phyloP scores from a whole-genome alignment of 1,284 basidiomycete species.

The Thelephora terrestris region DNA sequence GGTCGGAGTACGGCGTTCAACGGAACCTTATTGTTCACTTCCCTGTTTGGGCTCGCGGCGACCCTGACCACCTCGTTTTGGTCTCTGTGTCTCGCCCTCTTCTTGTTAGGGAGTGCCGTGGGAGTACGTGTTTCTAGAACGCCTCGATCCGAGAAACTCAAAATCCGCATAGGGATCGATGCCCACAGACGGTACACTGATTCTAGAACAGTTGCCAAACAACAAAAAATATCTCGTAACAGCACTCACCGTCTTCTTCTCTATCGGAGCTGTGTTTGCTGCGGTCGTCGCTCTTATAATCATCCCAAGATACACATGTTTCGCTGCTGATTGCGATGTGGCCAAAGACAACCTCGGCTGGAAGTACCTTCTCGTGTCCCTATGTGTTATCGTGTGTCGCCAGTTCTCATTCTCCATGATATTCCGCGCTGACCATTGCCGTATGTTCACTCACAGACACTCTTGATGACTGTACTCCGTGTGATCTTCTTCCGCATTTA shows the following conservation, averaged over 20 bases:
- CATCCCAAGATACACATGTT: slow-evolving; percentile 41
- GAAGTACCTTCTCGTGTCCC: slow-evolving; percentile 68
- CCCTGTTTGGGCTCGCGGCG: slow-evolving; percentile 80
- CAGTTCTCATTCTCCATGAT: neutral
- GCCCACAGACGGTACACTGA: slow-evolving; percentile 93
- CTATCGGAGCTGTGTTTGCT: slow-evolving; percentile 78
- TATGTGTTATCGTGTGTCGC: slow-evolving; percentile 60
- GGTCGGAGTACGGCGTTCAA: slow-evolving; percentile 90
- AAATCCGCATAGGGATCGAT: slow-evolving; percentile 64
- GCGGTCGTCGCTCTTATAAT: slow-evolving; percentile 71
- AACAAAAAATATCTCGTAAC: slow-evolving; percentile 90
- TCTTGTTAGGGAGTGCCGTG: slow-evolving; percentile 86
- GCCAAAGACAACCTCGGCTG: slow-evolving; percentile 72
- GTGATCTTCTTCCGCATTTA: slow-evolving; percentile 86
- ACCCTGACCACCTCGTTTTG: slow-evolving; percentile 69
- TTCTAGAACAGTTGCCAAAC: slow-evolving; percentile 90
- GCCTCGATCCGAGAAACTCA: slow-evolving; percentile 4
- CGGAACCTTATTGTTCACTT: slow-evolving; percentile 82
- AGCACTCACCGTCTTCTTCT: slow-evolving; percentile 93
- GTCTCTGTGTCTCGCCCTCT: slow-evolving; percentile 69
- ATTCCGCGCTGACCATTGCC: neutral
- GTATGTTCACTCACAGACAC: slow-evolving; percentile 43
- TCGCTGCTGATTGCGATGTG: slow-evolving; percentile 42
- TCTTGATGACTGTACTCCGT: slow-evolving; percentile 78
- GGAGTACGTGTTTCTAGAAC: slow-evolving; percentile 42